phyloP scores from a whole-genome alignment of 768 basidiomycete species.

The Rhodotorula kratochvilovae region DNA sequence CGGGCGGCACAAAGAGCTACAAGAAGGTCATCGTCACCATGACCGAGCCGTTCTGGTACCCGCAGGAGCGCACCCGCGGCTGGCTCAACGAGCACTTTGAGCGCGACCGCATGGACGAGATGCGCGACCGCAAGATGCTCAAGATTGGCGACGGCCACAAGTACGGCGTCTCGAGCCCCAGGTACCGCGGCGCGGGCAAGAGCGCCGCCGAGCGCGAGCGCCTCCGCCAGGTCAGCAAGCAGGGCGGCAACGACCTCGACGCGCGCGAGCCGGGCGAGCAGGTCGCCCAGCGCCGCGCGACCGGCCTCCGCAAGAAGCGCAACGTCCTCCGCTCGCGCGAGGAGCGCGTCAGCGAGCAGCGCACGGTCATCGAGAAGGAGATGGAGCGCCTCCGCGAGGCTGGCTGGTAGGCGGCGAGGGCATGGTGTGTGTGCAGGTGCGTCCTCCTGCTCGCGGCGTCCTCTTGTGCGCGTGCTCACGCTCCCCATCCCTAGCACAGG shows the following conservation, averaged over 20 bases:
- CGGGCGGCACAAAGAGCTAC: constrained; percentile 39
- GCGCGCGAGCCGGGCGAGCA: constrained; percentile 16
- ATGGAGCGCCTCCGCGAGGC: constrained; percentile 26
- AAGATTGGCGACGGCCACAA: constrained; percentile 38
- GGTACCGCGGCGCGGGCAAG: constrained; percentile 37
- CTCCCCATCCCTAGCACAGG: not conserved
- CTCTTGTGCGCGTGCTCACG: no score
- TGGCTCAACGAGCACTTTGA: constrained; percentile 44
- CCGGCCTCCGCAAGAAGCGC: constrained; percentile 27
- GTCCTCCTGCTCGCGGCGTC: not conserved
- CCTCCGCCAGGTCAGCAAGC: constrained; percentile 7
- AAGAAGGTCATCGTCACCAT: constrained; percentile 43
- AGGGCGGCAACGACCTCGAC: constrained; percentile 14
- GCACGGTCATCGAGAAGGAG: constrained; percentile 24
- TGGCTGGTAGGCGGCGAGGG: constrained; percentile 18
- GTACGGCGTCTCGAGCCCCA: constrained; percentile 19
- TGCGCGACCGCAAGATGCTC: constrained; percentile 40
- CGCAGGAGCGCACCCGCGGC: constrained; percentile 33
- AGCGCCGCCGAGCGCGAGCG: constrained; percentile 18
- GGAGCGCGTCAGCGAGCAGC: constrained; percentile 15
- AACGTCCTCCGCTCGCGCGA: constrained; percentile 34
- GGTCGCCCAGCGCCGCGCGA: constrained; percentile 13
- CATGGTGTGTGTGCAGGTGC: not conserved
- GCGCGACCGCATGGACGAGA: constrained; percentile 39
- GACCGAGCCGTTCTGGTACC: constrained; percentile 44